Conservation (phyloP, 768 basidiomycete genomes). For the Cystobasidium ongulense region DNA sequence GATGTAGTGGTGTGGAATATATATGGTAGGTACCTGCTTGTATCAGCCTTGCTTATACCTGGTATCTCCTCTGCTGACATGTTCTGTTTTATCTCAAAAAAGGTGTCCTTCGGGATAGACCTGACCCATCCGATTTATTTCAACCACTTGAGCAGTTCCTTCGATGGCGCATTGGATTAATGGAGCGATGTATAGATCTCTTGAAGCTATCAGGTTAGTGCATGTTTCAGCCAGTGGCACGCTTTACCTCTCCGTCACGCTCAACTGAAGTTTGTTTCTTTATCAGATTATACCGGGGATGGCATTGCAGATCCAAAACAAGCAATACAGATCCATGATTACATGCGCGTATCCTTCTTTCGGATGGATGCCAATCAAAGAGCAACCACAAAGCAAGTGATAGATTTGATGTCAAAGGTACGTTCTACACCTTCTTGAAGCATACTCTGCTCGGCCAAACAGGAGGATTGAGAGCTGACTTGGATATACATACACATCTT, state of each 20-base stretch:
- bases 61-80: no score
- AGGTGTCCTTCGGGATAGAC: not conserved
- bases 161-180: not conserved
- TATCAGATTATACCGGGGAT: slow-evolving; percentile 4
- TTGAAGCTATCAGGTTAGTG: not conserved
- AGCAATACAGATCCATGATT: not conserved
- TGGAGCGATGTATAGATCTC: slow-evolving; percentile 1
- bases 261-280: no score
- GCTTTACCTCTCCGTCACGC: no score
- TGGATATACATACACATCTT: not conserved
- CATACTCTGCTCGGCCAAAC: no score
- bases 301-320: not conserved
- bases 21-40: not conserved
- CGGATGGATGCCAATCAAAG: not conserved
- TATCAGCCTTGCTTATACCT: no score
- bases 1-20: slow-evolving; percentile 9
- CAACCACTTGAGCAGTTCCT: not conserved
- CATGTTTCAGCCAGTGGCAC: not conserved
- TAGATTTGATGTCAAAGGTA: not conserved
- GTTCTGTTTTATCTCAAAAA: no score
- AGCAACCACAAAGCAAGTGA: not conserved
- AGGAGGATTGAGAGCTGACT: no score
- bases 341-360: not conserved
- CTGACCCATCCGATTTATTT: not conserved
- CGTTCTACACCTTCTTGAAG: not conserved